Percentiles rank a stretch among this genome's conserved stretches.
phyloP scores from a whole-genome alignment of 78 protist species.

The Ministeria vibrans region DNA sequence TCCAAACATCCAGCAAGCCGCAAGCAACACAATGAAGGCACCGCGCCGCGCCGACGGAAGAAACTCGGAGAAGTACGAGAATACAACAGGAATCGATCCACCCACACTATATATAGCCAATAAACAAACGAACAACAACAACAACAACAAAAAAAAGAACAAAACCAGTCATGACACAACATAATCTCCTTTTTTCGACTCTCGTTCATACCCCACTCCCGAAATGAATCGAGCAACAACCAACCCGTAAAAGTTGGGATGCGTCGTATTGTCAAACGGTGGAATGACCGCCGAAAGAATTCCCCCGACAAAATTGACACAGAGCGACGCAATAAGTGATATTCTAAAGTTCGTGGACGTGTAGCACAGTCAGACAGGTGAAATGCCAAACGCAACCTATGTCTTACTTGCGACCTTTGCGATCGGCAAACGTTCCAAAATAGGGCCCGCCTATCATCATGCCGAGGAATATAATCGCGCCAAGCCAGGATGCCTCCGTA shows the following conservation, averaged over 20 bases:
- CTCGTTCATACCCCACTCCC: too few relatives aligned
- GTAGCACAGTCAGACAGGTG: too few relatives aligned
- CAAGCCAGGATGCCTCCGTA: background rate
- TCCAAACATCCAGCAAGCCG: conserved; percentile 35
- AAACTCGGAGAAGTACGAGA: conserved; percentile 25
- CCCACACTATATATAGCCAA: conserved; percentile 38
- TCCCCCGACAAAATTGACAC: background rate
- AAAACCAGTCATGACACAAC: too few relatives aligned
- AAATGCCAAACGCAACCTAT: too few relatives aligned
- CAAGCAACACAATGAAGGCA: conserved; percentile 2
- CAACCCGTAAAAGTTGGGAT: too few relatives aligned
- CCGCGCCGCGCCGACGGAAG: conserved; percentile 24
- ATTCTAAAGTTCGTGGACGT: too few relatives aligned
- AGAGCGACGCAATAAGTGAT: background rate
- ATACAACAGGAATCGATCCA: conserved; percentile 27
- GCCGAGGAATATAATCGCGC: conserved; percentile 3
- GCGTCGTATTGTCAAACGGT: too few relatives aligned
- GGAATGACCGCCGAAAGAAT: background rate
- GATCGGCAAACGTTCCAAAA: background rate
- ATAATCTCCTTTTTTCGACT: too few relatives aligned
- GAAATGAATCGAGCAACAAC: too few relatives aligned
- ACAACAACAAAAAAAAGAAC: too few relatives aligned
- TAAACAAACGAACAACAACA: too few relatives aligned
- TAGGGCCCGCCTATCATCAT: background rate
- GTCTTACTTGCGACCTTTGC: background rate